These are phyloP conservation scores for Actinidia chinensis DNA, from an alignment of 179 eudicot species.

Conservation along the genomic window DNA sequence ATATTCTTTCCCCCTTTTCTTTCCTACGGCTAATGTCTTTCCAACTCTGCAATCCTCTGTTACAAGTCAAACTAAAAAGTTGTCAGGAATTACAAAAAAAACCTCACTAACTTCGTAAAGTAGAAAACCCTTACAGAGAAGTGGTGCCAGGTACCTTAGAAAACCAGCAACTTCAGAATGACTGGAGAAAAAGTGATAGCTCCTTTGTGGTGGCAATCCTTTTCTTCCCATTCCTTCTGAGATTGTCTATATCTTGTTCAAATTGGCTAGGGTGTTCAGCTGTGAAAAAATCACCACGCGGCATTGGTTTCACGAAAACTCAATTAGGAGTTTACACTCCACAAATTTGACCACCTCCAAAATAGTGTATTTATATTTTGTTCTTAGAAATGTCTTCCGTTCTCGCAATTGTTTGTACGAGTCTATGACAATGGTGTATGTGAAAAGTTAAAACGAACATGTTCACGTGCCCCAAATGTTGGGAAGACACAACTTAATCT, in stretches of 20 bases:
- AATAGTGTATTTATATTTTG: not conserved
- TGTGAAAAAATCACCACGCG: constrained; percentile 25
- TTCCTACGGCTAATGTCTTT: constrained; percentile 75
- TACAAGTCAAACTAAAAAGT: not conserved
- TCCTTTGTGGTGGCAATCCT: constrained; percentile 70
- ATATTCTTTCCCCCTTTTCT: too few relatives aligned
- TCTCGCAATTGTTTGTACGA: not conserved
- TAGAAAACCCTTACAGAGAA: not conserved
- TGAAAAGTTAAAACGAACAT: not conserved
- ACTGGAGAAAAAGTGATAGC: constrained; percentile 57
- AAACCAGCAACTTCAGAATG: constrained; percentile 55
- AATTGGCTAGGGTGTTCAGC: constrained; percentile 59
- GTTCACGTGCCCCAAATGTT: not conserved
- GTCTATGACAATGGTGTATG: not conserved
- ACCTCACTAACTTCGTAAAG: too few relatives aligned
- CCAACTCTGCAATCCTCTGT: constrained; percentile 86
- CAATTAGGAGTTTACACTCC: not conserved
- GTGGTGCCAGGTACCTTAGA: constrained; percentile 45
- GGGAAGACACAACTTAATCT: not conserved
- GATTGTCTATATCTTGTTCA: constrained; percentile 66
- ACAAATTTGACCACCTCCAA: not conserved
- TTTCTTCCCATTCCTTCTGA: constrained; percentile 77
- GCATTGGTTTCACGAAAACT: not conserved
- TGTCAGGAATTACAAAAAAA: too few relatives aligned
- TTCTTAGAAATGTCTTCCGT: not conserved